Evolutionary conservation across 2,329 filamentous ascomycete species (phyloP).

Genomic region (Penicillium sp.): DNA sequence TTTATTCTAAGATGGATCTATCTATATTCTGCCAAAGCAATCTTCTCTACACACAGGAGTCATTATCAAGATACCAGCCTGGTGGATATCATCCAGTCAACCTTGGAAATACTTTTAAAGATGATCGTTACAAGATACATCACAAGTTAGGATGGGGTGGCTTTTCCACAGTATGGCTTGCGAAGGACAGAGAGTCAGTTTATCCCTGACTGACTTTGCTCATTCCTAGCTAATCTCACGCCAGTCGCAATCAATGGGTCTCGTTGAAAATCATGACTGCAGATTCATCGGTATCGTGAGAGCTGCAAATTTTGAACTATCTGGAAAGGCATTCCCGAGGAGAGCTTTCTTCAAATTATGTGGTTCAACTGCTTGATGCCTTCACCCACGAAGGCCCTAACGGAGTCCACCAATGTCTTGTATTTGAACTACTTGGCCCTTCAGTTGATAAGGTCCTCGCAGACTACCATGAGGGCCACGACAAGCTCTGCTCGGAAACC

Average conservation of each 20-base stretch:
- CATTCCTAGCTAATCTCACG: slow-evolving; percentile 14
- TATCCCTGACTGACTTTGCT: not conserved
- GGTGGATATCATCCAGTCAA: slow-evolving; percentile 45
- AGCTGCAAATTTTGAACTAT: slow-evolving; percentile 20
- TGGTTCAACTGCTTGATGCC: slow-evolving; percentile 28
- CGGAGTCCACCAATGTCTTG: slow-evolving; percentile 33
- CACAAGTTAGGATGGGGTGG: slow-evolving; percentile 47
- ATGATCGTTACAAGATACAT: slow-evolving; percentile 42
- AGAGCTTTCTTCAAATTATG: slow-evolving; percentile 21
- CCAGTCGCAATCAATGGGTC: slow-evolving; percentile 24
- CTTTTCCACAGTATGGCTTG: slow-evolving; percentile 48
- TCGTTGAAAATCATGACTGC: slow-evolving; percentile 34
- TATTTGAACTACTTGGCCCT: slow-evolving; percentile 33
- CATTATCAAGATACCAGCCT: slow-evolving; percentile 30
- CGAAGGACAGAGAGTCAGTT: slow-evolving; percentile 29
- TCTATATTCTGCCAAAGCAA: slow-evolving; percentile 20
- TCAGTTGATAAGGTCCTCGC: slow-evolving; percentile 23
- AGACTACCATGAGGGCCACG: slow-evolving; percentile 18
- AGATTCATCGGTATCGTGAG: slow-evolving; percentile 15
- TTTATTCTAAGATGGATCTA: slow-evolving; percentile 12
- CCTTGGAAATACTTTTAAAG: slow-evolving; percentile 42
- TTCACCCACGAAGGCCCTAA: slow-evolving; percentile 34
- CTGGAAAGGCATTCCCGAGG: slow-evolving; percentile 9
- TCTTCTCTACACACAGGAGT: slow-evolving; percentile 26
- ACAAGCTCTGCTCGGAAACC: slow-evolving; percentile 22